A percentile compares a stretch with the other conserved stretches of the same genome.
Evolutionary conservation across 345 rosid species (phyloP).

Genomic region (Eucalyptus dawsonii): DNA sequence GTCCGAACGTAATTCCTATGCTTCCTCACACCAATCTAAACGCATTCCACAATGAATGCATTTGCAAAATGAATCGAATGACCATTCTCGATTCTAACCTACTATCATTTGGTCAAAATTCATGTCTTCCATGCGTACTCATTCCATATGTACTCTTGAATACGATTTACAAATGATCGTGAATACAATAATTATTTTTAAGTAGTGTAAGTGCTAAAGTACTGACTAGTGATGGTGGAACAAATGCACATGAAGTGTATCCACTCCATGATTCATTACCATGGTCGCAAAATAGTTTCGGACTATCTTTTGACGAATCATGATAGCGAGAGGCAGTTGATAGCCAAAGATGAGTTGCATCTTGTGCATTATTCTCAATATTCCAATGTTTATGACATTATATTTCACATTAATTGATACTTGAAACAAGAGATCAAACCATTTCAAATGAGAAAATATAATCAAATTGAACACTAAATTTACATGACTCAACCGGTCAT

Average conservation of each 20-base stretch:
- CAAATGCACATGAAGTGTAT: not conserved
- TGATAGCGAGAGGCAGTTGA: not conserved
- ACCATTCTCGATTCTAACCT: not conserved
- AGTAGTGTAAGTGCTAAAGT: not conserved
- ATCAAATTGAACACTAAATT: too few species aligned
- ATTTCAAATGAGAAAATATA: too few species aligned
- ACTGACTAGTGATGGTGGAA: not conserved
- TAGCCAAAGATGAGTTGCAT: not conserved
- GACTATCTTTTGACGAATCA: not conserved
- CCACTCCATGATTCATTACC: not conserved
- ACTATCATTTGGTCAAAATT: not conserved
- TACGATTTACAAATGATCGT: not conserved
- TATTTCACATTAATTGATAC: not conserved
- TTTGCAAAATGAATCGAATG: not conserved
- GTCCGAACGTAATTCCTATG: not conserved
- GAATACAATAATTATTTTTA: not conserved
- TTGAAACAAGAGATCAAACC: not conserved
- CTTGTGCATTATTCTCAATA: not conserved
- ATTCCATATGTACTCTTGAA: not conserved
- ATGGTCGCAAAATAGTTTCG: not conserved
- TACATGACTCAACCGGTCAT: accelerated
- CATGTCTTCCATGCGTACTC: not conserved
- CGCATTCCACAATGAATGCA: not conserved
- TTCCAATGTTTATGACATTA: not conserved
- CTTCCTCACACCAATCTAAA: not conserved